Conservation (phyloP, 2,329 filamentous ascomycete species). For the Zarea fungicola region DNA sequence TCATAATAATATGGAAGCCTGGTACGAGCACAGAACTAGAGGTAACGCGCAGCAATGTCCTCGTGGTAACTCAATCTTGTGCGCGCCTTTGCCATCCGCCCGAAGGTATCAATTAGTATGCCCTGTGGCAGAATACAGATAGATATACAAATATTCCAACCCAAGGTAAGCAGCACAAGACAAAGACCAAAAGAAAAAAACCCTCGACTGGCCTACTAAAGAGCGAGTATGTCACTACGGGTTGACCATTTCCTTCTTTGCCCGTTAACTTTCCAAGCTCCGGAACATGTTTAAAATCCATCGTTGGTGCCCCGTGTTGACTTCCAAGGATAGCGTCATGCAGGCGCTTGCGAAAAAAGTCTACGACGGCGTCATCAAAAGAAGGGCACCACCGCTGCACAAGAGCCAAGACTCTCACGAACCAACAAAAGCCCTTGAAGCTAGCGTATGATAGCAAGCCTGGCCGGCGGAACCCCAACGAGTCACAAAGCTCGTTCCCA, state of each 20-base stretch:
- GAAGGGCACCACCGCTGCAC: not conserved
- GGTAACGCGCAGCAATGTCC: too few relatives aligned
- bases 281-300: not conserved
- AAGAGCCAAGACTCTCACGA: not conserved
- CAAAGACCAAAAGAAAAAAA: not conserved
- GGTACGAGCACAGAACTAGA: too few relatives aligned
- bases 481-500: conserved; percentile 27
- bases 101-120: too few relatives aligned
- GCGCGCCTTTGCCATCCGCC: too few relatives aligned
- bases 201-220: not conserved
- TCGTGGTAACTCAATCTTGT: too few relatives aligned
- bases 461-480: not conserved
- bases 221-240: not conserved
- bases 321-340: not conserved
- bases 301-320: not conserved
- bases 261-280: not conserved
- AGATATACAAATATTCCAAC: not conserved
- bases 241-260: not conserved
- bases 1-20: too few relatives aligned
- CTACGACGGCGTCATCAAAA: not conserved
- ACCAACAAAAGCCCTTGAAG: not conserved
- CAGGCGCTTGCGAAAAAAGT: not conserved
- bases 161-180: not conserved
- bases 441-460: not conserved
- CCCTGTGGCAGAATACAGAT: not conserved